These are phyloP conservation scores for Penicillium herquei DNA, from an alignment of 495 filamentous ascomycete genomes.

Conservation along the genomic window DNA sequence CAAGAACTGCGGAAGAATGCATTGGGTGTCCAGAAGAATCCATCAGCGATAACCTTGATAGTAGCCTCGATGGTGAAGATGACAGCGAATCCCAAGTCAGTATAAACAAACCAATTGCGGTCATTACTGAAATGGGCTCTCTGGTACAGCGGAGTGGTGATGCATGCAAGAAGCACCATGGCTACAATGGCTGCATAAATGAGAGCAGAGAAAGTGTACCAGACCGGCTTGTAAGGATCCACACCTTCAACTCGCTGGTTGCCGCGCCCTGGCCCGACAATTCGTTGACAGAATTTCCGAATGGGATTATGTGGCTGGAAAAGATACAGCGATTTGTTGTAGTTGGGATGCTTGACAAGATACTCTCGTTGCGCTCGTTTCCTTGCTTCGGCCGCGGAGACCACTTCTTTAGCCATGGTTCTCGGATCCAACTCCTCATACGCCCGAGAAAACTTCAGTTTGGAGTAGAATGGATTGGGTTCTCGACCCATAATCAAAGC, in stretches of 20 bases:
- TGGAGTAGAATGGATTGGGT: slow-evolving; percentile 94
- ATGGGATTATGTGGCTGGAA: slow-evolving; percentile 76
- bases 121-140: slow-evolving; percentile 72
- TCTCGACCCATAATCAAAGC: slow-evolving; percentile 61
- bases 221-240: slow-evolving; percentile 79
- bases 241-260: slow-evolving; percentile 81
- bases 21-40: slow-evolving; percentile 95
- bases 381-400: slow-evolving; percentile 75
- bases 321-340: slow-evolving; percentile 89
- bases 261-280: slow-evolving; percentile 90
- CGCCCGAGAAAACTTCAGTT: slow-evolving; percentile 65
- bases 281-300: slow-evolving; percentile 78
- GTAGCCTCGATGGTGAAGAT: slow-evolving; percentile 84
- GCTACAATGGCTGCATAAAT: slow-evolving; percentile 93
- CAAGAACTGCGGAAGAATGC: slow-evolving; percentile 95
- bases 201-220: slow-evolving; percentile 90
- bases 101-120: slow-evolving; percentile 93
- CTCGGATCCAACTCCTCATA: slow-evolving; percentile 79
- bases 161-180: slow-evolving; percentile 93
- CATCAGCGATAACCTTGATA: slow-evolving; percentile 95
- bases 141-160: slow-evolving; percentile 93
- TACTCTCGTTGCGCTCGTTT: slow-evolving; percentile 90
- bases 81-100: slow-evolving; percentile 84
- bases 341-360: slow-evolving; percentile 78
- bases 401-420: slow-evolving; percentile 84